Evolutionary conservation across 2,329 filamentous ascomycete genomes (phyloP).

Genomic region (Zopfia rhizophila): DNA sequence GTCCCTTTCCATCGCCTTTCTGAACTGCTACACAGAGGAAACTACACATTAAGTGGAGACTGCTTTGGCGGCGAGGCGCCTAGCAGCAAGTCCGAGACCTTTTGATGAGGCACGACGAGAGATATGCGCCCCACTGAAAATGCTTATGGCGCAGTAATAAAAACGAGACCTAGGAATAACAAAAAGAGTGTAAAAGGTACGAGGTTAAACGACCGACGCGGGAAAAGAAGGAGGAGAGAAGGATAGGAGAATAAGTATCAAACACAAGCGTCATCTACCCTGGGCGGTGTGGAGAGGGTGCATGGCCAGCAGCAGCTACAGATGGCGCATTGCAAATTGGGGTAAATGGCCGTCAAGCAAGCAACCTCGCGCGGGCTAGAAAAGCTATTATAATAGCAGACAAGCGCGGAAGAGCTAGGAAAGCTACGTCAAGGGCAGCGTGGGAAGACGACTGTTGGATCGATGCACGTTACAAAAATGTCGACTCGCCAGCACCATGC

Average conservation of each 20-base stretch:
- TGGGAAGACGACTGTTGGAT: slow-evolving; percentile 18
- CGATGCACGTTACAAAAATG: slow-evolving; percentile 27
- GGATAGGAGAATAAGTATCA: slow-evolving; percentile 42
- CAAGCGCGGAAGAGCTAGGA: slow-evolving; percentile 6
- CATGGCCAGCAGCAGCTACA: slow-evolving; percentile 20
- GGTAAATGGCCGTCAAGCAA: slow-evolving; percentile 21
- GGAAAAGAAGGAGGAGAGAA: slow-evolving; percentile 28
- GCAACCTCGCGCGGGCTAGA: slow-evolving; percentile 16
- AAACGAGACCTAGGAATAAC: background rate
- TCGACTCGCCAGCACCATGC: slow-evolving; percentile 26
- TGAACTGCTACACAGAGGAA: slow-evolving; percentile 25
- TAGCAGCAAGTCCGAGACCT: slow-evolving; percentile 8
- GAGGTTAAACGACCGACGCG: slow-evolving; percentile 15
- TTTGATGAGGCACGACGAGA: slow-evolving; percentile 2
- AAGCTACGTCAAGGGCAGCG: slow-evolving; percentile 16
- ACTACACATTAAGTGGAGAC: slow-evolving; percentile 32
- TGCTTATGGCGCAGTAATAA: slow-evolving; percentile 16
- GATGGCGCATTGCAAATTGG: slow-evolving; percentile 38
- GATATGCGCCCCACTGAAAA: slow-evolving; percentile 10
- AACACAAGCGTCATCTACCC: slow-evolving; percentile 34
- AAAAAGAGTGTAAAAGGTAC: slow-evolving; percentile 8
- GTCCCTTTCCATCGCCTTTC: slow-evolving; percentile 26
- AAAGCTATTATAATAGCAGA: slow-evolving; percentile 28
- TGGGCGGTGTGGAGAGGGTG: slow-evolving; percentile 27
- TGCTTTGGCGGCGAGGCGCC: slow-evolving; percentile 9